phyloP scores from a whole-genome alignment of 352 stramenopile species.

The Pythium utonaiense region DNA sequence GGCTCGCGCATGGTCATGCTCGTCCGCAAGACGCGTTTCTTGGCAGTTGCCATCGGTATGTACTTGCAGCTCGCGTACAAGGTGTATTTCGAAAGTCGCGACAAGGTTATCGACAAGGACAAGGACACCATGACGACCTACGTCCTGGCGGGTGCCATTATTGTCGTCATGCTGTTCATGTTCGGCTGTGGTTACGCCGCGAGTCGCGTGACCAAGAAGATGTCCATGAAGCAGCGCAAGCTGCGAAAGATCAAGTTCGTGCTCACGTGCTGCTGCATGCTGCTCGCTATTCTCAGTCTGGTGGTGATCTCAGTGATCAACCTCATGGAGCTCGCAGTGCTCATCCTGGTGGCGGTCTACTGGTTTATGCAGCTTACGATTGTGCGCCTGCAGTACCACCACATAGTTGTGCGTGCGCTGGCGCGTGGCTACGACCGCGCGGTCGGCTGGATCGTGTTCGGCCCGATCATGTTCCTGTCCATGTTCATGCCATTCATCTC shows the following conservation, averaged over 20 bases:
- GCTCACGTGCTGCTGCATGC: conserved; percentile 63
- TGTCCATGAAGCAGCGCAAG: conserved; percentile 89
- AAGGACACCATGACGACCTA: conserved; percentile 62
- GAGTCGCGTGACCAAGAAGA: conserved; percentile 86
- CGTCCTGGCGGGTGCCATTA: conserved; percentile 51
- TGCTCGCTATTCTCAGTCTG: conserved; percentile 64
- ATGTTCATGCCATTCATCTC: conserved; percentile 90
- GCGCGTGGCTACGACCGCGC: conserved; percentile 69
- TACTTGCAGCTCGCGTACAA: conserved; percentile 56
- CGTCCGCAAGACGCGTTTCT: conserved; percentile 80
- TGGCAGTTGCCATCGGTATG: conserved; percentile 46
- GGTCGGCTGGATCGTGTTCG: conserved; percentile 87
- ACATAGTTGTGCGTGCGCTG: conserved; percentile 79
- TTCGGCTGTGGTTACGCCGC: conserved; percentile 83
- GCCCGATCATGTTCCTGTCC: conserved; percentile 83
- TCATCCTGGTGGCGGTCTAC: conserved; percentile 73
- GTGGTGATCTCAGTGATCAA: conserved; percentile 69
- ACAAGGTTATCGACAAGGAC: conserved; percentile 47
- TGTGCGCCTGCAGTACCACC: conserved; percentile 73
- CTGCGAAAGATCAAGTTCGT: conserved; percentile 88
- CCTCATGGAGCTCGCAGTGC: conserved; percentile 66
- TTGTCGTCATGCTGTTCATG: conserved; percentile 70
- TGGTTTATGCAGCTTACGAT: conserved; percentile 87
- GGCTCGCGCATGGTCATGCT: conserved; percentile 60
- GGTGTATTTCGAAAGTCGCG: conserved; percentile 65